Evolutionary conservation across 371 early-diverging fungal genomes (phyloP).

Genomic region (Apophysomyces ossiformis): DNA sequence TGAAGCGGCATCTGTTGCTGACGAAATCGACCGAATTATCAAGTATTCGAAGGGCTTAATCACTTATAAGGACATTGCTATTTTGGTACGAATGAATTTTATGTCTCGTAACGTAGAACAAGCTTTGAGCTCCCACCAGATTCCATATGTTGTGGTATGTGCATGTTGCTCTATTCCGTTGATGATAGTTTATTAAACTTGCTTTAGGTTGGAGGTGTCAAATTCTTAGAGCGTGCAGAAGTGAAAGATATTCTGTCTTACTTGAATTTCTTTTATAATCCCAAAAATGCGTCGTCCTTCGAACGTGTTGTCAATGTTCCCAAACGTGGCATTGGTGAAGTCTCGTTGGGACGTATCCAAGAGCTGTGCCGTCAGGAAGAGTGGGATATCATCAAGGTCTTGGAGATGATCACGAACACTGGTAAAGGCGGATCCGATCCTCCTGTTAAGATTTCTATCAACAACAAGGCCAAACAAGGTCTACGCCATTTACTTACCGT

Average conservation of each 20-base stretch:
- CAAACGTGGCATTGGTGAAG: conserved; percentile 54
- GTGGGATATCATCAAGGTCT: conserved; percentile 13
- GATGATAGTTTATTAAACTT: conserved; percentile 33
- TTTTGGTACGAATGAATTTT: conserved; percentile 53
- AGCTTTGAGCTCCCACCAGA: conserved; percentile 38
- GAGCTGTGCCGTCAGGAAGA: conserved; percentile 8
- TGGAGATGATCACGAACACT: conserved; percentile 9
- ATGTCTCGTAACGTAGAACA: conserved; percentile 53
- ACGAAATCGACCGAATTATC: conserved; percentile 47
- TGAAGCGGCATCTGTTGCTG: conserved; percentile 53
- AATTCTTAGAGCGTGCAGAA: conserved; percentile 51
- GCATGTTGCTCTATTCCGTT: conserved; percentile 2
- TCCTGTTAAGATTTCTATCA: neutral
- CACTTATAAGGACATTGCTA: conserved; percentile 55
- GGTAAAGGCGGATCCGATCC: neutral
- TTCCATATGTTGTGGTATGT: conserved; percentile 56
- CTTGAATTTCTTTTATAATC: conserved; percentile 52
- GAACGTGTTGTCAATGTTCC: conserved; percentile 52
- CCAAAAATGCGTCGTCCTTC: conserved; percentile 46
- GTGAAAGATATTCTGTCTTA: conserved; percentile 52
- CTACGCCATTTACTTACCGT: neutral
- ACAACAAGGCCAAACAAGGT: neutral
- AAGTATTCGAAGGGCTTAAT: conserved; percentile 40
- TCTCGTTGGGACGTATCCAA: conserved; percentile 30
- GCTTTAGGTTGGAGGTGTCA: conserved; percentile 40